Percentiles rank a stretch among this genome's conserved stretches.
These are phyloP conservation scores for Hyaloperonospora arabidopsidis DNA, from an alignment of 352 stramenopile genomes.

Conservation along the genomic window DNA sequence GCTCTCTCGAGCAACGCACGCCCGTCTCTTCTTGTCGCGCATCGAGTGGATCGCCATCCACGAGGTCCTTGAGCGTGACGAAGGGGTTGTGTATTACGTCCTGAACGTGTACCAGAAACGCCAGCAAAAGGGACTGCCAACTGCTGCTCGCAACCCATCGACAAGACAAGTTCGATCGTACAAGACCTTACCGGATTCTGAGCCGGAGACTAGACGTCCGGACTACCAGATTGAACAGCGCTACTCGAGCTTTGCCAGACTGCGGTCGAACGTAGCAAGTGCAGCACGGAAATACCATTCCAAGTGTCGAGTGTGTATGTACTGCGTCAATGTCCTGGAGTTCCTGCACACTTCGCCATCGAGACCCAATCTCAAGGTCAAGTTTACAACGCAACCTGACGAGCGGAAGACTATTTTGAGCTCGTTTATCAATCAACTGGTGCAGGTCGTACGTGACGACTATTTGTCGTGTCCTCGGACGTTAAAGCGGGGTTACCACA, in stretches of 20 bases:
- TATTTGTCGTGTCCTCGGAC: conserved; percentile 29
- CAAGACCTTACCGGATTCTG: conserved; percentile 3
- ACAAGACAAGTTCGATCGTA: not conserved
- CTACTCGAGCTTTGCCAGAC: conserved; percentile 52
- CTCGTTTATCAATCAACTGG: conserved; percentile 40
- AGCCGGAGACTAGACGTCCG: conserved; percentile 22
- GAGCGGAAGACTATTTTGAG: conserved; percentile 37
- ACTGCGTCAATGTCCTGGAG: conserved; percentile 37
- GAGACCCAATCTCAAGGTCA: conserved; percentile 44
- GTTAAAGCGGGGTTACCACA: conserved; percentile 35
- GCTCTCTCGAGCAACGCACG: conserved; percentile 45
- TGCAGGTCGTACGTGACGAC: conserved; percentile 21
- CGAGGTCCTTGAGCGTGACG: conserved; percentile 38
- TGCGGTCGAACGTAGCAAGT: conserved; percentile 40
- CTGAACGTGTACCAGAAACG: conserved; percentile 53
- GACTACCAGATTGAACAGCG: conserved; percentile 61
- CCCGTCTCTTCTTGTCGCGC: conserved; percentile 44
- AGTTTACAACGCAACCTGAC: conserved; percentile 39
- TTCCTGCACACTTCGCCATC: conserved; percentile 35
- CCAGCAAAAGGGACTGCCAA: conserved; percentile 45
- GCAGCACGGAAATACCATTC: conserved; percentile 43
- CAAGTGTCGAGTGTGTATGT: conserved; percentile 36
- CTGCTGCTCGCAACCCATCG: conserved; percentile 18
- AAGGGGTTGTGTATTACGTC: conserved; percentile 47
- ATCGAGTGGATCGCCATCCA: conserved; percentile 58